phyloP scores from a whole-genome alignment of 2,329 filamentous ascomycete genomes.

The Aciculosporium take region DNA sequence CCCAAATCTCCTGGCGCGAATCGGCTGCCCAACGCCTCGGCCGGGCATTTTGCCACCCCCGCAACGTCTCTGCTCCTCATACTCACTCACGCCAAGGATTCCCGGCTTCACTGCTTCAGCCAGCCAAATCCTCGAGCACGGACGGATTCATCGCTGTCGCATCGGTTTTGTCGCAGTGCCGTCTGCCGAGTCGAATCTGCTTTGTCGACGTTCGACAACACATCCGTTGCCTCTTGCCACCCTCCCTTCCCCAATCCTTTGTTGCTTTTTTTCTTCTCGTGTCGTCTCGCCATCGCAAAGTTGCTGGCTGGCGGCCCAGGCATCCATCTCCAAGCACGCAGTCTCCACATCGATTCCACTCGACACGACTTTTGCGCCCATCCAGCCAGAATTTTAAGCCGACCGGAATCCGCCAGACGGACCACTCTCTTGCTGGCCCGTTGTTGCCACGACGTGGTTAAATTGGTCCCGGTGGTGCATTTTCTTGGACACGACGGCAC shows the following conservation, averaged over 20 bases:
- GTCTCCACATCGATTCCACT: slow-evolving; percentile 3
- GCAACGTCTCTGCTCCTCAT: too few relatives aligned
- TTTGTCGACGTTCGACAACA: not conserved
- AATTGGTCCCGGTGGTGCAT: not conserved
- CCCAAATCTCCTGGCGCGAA: too few relatives aligned
- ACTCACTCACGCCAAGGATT: too few relatives aligned
- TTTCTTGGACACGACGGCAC: not conserved
- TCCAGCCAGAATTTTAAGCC: not conserved
- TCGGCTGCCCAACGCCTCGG: not conserved
- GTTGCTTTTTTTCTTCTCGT: not conserved
- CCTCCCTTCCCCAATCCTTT: not conserved
- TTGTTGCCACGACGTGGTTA: too few relatives aligned
- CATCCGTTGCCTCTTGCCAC: not conserved
- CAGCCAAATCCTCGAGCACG: too few relatives aligned
- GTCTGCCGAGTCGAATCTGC: not conserved
- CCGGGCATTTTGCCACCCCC: not conserved
- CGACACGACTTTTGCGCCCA: not conserved
- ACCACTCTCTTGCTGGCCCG: too few relatives aligned
- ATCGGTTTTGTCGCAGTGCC: too few relatives aligned
- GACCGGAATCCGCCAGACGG: not conserved
- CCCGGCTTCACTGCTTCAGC: too few relatives aligned
- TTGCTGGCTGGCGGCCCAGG: not conserved
- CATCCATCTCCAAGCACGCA: slow-evolving; percentile 2
- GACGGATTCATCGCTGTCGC: not conserved
- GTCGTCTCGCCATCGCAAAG: not conserved